These are phyloP conservation scores for Lecanicillium sp. DNA, from an alignment of 2,329 filamentous ascomycete species.

Conservation along the genomic window DNA sequence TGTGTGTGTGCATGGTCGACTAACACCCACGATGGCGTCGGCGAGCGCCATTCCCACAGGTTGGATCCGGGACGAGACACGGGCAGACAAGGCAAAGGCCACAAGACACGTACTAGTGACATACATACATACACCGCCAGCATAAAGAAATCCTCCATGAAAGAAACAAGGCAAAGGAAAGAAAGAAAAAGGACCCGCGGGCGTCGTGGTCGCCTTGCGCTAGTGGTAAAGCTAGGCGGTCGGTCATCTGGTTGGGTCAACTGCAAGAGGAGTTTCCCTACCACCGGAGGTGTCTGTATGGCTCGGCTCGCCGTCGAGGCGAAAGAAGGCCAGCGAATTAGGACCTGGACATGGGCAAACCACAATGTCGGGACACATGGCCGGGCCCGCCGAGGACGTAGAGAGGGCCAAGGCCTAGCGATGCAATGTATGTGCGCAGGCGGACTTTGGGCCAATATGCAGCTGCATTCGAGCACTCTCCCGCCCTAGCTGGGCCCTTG, in stretches of 20 bases:
- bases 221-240: not conserved
- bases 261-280: too few species aligned
- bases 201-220: constrained; percentile 2
- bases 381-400: constrained; percentile 6
- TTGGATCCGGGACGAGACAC: too few species aligned
- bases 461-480: too few species aligned
- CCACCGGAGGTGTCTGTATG: too few species aligned
- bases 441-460: too few species aligned
- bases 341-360: not conserved
- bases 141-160: not conserved
- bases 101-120: not conserved
- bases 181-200: not conserved
- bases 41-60: too few species aligned
- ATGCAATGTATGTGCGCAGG: too few species aligned
- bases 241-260: too few species aligned
- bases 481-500: too few species aligned
- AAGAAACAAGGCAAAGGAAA: too few species aligned
- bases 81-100: not conserved
- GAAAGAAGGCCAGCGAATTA: not conserved
- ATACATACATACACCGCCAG: not conserved
- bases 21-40: constrained; percentile 5
- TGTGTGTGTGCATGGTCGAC: too few species aligned
- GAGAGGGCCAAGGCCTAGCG: not conserved
- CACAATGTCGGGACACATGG: constrained; percentile 4
- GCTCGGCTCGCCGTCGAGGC: too few species aligned